These are phyloP conservation scores for Plantago major DNA, from an alignment of 257 asterid species.

Conservation along the genomic window DNA sequence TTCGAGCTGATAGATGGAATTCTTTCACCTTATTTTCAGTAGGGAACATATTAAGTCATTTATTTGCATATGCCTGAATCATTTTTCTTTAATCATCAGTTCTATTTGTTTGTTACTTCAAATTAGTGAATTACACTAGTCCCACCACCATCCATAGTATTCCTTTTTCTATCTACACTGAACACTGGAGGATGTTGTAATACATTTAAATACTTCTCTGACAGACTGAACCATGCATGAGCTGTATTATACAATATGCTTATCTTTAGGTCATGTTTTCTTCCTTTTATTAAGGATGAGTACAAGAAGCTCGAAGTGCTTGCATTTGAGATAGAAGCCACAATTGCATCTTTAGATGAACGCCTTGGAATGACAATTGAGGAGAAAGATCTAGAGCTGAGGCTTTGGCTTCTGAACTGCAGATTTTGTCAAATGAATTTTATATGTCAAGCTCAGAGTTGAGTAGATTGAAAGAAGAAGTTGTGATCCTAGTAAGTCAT, in stretches of 20 bases:
- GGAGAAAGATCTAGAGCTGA: constrained; percentile 69
- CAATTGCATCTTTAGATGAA: constrained; percentile 76
- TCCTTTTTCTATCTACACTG: background rate
- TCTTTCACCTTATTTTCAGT: no score
- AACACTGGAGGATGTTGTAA: background rate
- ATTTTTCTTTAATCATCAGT: no score
- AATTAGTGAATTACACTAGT: no score
- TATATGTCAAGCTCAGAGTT: constrained; percentile 48
- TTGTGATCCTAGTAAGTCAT: constrained; percentile 62
- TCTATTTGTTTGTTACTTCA: no score
- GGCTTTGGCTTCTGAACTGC: constrained; percentile 59
- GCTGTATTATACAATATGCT: no score
- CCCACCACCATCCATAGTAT: no score
- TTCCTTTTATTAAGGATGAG: constrained; percentile 50
- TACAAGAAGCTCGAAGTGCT: constrained; percentile 82
- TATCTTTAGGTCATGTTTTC: background rate
- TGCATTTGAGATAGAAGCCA: constrained; percentile 85
- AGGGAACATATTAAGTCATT: no score
- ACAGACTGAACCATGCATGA: background rate
- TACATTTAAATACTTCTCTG: constrained; percentile 9
- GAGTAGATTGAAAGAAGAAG: constrained; percentile 54
- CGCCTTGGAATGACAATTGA: constrained; percentile 42
- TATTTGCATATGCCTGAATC: no score
- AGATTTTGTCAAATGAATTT: constrained; percentile 51
- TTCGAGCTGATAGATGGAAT: no score